These are phyloP conservation scores for Sclerotiophoma versabilis DNA, from an alignment of 2,329 filamentous ascomycete genomes.

Conservation along the genomic window DNA sequence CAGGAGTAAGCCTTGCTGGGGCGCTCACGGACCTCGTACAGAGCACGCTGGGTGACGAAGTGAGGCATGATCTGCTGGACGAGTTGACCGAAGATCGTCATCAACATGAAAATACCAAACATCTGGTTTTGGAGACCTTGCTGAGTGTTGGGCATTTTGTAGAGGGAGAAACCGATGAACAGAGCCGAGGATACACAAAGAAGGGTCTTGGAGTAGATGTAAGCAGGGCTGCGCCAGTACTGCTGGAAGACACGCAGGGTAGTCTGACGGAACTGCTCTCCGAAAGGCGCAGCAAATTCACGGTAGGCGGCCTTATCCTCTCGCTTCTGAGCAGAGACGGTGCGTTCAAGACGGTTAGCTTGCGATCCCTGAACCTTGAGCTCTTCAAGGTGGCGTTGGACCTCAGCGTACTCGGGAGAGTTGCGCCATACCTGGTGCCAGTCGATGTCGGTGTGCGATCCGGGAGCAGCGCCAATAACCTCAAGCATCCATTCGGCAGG, in stretches of 20 bases:
- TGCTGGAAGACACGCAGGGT: constrained; percentile 82
- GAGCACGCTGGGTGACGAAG: constrained; percentile 79
- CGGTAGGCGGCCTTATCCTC: constrained; percentile 66
- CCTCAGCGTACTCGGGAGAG: constrained; percentile 55
- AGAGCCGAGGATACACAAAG: constrained; percentile 72
- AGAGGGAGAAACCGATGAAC: constrained; percentile 86
- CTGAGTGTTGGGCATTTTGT: constrained; percentile 71
- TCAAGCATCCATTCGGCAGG: constrained; percentile 82
- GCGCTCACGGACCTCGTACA: constrained; percentile 86
- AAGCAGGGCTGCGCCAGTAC: constrained; percentile 88
- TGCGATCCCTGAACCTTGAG: constrained; percentile 52
- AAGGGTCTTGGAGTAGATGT: constrained; percentile 82
- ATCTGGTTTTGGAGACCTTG: constrained; percentile 87
- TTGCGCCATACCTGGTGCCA: constrained; percentile 59
- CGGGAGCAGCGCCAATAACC: constrained; percentile 61
- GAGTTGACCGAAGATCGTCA: constrained; percentile 80
- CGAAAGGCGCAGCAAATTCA: constrained; percentile 83
- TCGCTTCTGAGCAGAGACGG: constrained; percentile 50
- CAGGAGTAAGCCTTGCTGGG: constrained; percentile 85
- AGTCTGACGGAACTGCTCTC: constrained; percentile 70
- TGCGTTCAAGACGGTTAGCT: constrained; percentile 42
- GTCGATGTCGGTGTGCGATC: constrained; percentile 58
- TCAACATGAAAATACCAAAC: constrained; percentile 84
- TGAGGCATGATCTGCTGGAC: constrained; percentile 85
- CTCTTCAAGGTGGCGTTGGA: constrained; percentile 55